Conservation (phyloP, 495 filamentous ascomycete species). For the Lepidopterella palustris region DNA sequence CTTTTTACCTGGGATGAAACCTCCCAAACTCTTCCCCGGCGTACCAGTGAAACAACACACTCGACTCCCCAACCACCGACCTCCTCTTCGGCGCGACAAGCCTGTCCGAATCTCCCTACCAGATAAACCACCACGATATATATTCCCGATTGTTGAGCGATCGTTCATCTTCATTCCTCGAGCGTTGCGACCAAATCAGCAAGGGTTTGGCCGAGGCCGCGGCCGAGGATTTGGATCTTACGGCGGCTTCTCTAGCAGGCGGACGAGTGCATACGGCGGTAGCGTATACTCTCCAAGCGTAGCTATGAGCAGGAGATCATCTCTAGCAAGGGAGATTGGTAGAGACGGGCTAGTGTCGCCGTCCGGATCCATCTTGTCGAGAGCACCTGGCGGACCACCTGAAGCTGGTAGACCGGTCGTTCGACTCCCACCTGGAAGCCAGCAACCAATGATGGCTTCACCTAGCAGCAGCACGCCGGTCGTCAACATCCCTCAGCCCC, state of each 20-base stretch:
- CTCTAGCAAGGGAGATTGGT: conserved; percentile 68
- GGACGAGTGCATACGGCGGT: conserved; percentile 74
- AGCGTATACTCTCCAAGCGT: conserved; percentile 85
- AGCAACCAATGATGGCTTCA: conserved; percentile 14
- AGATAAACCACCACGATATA: conserved; percentile 67
- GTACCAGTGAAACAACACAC: conserved; percentile 81
- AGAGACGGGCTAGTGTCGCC: conserved; percentile 71
- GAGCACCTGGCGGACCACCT: conserved; percentile 49
- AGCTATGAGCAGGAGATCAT: conserved; percentile 86
- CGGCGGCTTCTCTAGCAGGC: conserved; percentile 60
- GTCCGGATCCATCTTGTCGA: conserved; percentile 65
- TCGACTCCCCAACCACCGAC: conserved; percentile 88
- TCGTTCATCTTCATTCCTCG: conserved; percentile 98
- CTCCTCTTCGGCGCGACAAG: conserved; percentile 91
- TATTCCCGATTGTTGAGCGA: conserved; percentile 79
- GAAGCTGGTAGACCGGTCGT: conserved; percentile 72
- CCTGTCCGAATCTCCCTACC: conserved; percentile 92
- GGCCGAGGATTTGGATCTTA: conserved; percentile 60
- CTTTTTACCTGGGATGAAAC: conserved; percentile 65
- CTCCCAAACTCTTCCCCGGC: conserved; percentile 60
- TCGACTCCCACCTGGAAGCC: conserved; percentile 65
- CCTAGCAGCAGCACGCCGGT: conserved; percentile 35
- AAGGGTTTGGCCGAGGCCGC: conserved; percentile 63
- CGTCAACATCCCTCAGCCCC: conserved; percentile 48
- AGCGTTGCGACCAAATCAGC: conserved; percentile 86